phyloP scores from a whole-genome alignment of 2,329 filamentous ascomycete species.

The Talaromyces sp. region DNA sequence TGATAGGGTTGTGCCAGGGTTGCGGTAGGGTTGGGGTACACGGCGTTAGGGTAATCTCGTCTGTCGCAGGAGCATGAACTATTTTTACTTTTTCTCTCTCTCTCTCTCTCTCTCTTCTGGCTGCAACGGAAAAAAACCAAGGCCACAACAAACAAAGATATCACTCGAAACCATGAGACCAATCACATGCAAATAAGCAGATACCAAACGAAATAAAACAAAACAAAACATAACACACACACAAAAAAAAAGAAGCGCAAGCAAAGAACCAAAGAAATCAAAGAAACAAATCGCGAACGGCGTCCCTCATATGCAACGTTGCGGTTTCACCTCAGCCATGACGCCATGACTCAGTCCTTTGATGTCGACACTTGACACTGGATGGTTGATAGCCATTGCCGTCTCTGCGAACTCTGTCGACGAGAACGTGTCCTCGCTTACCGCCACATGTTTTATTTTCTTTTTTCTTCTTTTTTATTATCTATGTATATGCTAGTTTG shows the following conservation, averaged over 20 bases:
- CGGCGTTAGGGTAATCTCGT: not conserved
- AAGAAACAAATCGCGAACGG: not conserved
- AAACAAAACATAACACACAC: too few species aligned
- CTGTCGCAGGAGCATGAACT: not conserved
- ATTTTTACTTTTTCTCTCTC: not conserved
- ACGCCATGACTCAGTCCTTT: not conserved
- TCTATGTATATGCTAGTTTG: too few species aligned
- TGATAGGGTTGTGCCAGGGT: too few species aligned
- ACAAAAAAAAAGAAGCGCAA: too few species aligned
- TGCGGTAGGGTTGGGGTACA: not conserved
- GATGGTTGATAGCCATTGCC: too few species aligned
- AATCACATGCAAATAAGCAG: not conserved
- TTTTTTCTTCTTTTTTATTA: too few species aligned
- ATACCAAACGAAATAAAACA: too few species aligned
- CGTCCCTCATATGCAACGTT: not conserved
- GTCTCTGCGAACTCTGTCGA: not conserved
- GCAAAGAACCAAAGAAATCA: too few species aligned
- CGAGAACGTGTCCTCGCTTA: not conserved
- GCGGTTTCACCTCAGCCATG: not conserved
- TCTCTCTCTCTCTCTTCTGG: too few species aligned
- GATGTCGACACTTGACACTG: not conserved
- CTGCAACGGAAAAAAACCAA: too few species aligned
- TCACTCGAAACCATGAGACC: not conserved
- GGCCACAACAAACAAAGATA: not conserved
- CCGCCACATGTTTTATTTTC: constrained; percentile 2